A percentile compares a stretch with the other conserved stretches of the same genome.
These are phyloP conservation scores for Cladosporium oxysporum DNA, from an alignment of 2,329 filamentous ascomycete genomes.

Conservation along the genomic window DNA sequence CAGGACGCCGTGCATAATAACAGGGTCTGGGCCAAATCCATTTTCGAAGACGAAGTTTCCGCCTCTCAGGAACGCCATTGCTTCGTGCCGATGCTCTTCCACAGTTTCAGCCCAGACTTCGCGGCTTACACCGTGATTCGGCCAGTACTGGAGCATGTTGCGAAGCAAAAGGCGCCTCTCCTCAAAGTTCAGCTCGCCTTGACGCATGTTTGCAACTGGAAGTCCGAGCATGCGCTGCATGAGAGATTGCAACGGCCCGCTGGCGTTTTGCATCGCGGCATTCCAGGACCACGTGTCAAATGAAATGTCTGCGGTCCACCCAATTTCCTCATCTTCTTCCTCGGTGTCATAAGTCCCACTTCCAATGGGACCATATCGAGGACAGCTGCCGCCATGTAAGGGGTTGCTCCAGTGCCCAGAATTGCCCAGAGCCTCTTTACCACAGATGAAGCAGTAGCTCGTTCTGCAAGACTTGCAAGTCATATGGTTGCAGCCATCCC, in stretches of 20 bases:
- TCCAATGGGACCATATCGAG: not conserved
- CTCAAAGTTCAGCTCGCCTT: not conserved
- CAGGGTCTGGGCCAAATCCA: not conserved
- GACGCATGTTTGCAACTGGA: not conserved
- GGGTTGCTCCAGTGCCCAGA: not conserved
- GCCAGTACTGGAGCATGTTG: not conserved
- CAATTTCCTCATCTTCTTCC: not conserved
- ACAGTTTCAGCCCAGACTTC: not conserved
- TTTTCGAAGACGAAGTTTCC: not conserved
- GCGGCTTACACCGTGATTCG: not conserved
- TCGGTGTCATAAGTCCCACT: not conserved
- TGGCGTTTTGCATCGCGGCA: not conserved
- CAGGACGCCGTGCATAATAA: not conserved
- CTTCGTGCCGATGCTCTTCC: not conserved
- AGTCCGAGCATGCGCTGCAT: not conserved
- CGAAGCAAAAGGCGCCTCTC: not conserved
- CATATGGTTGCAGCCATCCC: constrained; percentile 20
- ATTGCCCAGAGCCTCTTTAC: not conserved
- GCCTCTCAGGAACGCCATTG: not conserved
- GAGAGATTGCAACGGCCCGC: not conserved
- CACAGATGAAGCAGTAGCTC: constrained; percentile 21
- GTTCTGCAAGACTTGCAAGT: constrained; percentile 12
- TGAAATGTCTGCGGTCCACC: not conserved
- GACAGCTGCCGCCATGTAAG: not conserved
- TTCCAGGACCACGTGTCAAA: not conserved